These are phyloP conservation scores for Fusarium virguliforme DNA, from an alignment of 2,329 filamentous ascomycete species.

Conservation along the genomic window DNA sequence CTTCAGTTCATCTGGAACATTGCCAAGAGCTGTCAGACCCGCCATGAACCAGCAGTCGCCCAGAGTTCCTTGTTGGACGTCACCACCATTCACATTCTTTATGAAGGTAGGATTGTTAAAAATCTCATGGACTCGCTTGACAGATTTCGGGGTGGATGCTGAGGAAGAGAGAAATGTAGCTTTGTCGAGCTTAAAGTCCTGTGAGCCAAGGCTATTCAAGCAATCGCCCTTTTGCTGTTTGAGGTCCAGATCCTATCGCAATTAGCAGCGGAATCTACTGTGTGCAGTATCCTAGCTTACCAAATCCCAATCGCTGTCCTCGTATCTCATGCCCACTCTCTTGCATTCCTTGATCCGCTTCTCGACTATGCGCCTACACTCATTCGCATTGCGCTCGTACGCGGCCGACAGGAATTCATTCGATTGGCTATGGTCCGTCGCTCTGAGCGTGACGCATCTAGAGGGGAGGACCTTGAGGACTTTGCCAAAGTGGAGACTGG, in stretches of 20 bases:
- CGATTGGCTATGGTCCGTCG: slow-evolving; percentile 59
- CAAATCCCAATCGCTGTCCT: slow-evolving; percentile 74
- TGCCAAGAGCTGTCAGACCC: slow-evolving; percentile 82
- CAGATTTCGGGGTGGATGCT: slow-evolving; percentile 76
- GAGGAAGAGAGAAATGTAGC: slow-evolving; percentile 63
- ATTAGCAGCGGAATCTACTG: slow-evolving; percentile 30
- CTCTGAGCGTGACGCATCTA: too few relatives aligned
- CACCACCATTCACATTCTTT: slow-evolving; percentile 76
- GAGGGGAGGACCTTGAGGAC: slow-evolving; percentile 79
- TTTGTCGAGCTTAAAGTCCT: slow-evolving; percentile 67
- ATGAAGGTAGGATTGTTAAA: slow-evolving; percentile 83
- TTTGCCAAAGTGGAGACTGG: slow-evolving; percentile 71
- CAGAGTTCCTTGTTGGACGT: slow-evolving; percentile 82
- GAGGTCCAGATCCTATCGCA: slow-evolving; percentile 74
- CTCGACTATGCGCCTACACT: slow-evolving; percentile 74
- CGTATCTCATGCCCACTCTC: slow-evolving; percentile 84
- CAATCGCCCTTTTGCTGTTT: slow-evolving; percentile 74
- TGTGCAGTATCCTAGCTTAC: slow-evolving; percentile 56
- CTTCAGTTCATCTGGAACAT: slow-evolving; percentile 79
- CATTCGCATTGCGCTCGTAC: slow-evolving; percentile 75
- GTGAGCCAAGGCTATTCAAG: slow-evolving; percentile 67
- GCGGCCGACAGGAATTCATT: slow-evolving; percentile 74
- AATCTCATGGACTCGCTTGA: slow-evolving; percentile 82
- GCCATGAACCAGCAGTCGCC: slow-evolving; percentile 89
- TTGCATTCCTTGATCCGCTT: slow-evolving; percentile 77